phyloP scores from a whole-genome alignment of 441 rosid species.

The Adansonia madagascariensis region DNA sequence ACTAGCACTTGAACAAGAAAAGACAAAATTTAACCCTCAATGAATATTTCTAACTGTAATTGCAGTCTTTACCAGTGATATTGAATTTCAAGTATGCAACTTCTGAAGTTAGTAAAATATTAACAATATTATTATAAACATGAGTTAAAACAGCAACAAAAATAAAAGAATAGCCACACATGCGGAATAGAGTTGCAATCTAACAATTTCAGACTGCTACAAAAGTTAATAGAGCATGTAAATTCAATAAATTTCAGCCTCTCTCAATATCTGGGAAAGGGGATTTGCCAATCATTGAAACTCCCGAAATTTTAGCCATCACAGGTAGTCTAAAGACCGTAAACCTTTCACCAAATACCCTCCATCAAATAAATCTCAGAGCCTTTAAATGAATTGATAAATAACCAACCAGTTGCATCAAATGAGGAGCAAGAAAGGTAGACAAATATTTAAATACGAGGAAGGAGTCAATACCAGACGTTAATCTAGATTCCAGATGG shows the following conservation, averaged over 20 bases:
- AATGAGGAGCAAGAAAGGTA: neutral
- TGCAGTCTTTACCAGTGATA: neutral
- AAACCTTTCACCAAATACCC: neutral
- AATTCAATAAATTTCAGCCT: neutral
- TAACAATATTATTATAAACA: neutral
- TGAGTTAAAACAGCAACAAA: neutral
- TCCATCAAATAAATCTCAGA: neutral
- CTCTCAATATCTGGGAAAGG: neutral
- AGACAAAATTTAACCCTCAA: neutral
- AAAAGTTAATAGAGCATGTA: neutral
- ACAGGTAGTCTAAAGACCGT: neutral
- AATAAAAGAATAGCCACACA: neutral
- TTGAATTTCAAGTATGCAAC: neutral
- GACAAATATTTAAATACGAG: neutral
- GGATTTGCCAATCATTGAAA: neutral
- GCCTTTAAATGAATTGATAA: neutral
- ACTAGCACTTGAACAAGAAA: neutral
- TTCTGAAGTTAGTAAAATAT: neutral
- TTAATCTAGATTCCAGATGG: neutral
- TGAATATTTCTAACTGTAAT: neutral
- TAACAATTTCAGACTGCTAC: neutral
- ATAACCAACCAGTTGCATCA: neutral
- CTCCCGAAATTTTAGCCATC: neutral
- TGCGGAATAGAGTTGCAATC: neutral
- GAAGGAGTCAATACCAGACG: neutral